phyloP scores from a whole-genome alignment of 192 early-diverging fungal genomes.

The Backusella mclennaniae region DNA sequence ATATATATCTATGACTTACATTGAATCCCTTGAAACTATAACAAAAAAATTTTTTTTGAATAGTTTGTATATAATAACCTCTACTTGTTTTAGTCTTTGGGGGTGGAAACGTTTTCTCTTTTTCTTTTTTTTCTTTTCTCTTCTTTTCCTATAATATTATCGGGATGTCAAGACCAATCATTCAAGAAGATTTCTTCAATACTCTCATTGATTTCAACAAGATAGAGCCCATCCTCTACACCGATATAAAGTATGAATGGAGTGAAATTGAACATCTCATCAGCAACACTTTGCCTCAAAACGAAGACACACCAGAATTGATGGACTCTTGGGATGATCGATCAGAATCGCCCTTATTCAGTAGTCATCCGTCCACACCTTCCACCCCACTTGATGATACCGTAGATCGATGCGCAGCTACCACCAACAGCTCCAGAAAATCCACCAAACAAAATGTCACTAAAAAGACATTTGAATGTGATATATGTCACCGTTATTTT shows the following conservation, averaged over 20 bases:
- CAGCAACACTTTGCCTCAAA: not conserved
- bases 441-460: not conserved
- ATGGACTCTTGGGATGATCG: constrained; percentile 7
- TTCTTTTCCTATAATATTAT: not conserved
- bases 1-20: not conserved
- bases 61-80: not conserved
- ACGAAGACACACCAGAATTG: not conserved
- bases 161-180: not conserved
- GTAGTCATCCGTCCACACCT: not conserved
- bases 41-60: not conserved
- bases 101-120: not conserved
- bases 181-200: constrained; percentile 5
- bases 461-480: constrained; percentile 55
- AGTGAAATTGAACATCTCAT: not conserved
- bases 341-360: not conserved
- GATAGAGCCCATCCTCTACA: not conserved
- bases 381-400: not conserved
- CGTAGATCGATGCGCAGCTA: too few relatives aligned
- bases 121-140: not conserved
- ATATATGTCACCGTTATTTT: constrained; percentile 58
- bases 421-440: not conserved
- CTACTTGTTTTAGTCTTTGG: not conserved
- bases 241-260: constrained; percentile 1
- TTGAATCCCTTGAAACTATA: not conserved
- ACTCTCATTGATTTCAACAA: not conserved